Percentiles rank a stretch among this genome's conserved stretches.
These are phyloP conservation scores for Ophidiomyces ophidiicola DNA, from an alignment of 2,329 filamentous ascomycete genomes.

Conservation along the genomic window DNA sequence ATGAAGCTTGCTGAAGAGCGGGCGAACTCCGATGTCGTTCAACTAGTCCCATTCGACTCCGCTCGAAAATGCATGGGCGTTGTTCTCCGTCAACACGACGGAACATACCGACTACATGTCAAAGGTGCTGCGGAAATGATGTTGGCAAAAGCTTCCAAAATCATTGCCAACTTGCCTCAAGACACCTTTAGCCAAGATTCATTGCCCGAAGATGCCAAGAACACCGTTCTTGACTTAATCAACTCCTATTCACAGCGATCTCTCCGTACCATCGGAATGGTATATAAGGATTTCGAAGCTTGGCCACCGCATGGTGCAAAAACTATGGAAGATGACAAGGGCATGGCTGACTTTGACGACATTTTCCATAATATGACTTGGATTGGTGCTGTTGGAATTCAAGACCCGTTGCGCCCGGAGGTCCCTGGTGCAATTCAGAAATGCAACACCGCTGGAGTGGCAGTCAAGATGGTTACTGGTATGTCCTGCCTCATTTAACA, in stretches of 20 bases:
- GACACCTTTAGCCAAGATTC: slow-evolving; percentile 19
- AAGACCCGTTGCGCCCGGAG: slow-evolving; percentile 58
- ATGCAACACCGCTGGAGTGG: slow-evolving; percentile 56
- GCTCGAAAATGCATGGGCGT: slow-evolving; percentile 54
- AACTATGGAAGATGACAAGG: slow-evolving; percentile 47
- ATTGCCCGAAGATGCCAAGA: slow-evolving; percentile 21
- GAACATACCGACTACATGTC: slow-evolving; percentile 35
- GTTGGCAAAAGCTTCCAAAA: slow-evolving; percentile 27
- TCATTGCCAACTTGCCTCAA: slow-evolving; percentile 22
- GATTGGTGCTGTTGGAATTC: slow-evolving; percentile 59
- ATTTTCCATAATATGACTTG: slow-evolving; percentile 63
- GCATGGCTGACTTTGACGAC: slow-evolving; percentile 53
- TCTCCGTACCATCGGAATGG: slow-evolving; percentile 61
- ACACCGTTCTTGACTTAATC: slow-evolving; percentile 26
- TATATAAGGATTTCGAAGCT: slow-evolving; percentile 58
- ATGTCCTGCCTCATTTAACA: slow-evolving; percentile 2
- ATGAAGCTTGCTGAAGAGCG: slow-evolving; percentile 57
- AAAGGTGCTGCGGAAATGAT: slow-evolving; percentile 40
- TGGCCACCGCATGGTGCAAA: slow-evolving; percentile 52
- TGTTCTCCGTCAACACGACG: slow-evolving; percentile 30
- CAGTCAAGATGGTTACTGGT: slow-evolving; percentile 60
- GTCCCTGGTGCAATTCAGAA: slow-evolving; percentile 55
- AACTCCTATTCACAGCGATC: slow-evolving; percentile 42
- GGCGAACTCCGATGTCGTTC: slow-evolving; percentile 46
- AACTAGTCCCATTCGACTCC: slow-evolving; percentile 65